These are phyloP conservation scores for Colletotrichum echinochloae DNA, from an alignment of 2,329 filamentous ascomycete species.

Conservation along the genomic window DNA sequence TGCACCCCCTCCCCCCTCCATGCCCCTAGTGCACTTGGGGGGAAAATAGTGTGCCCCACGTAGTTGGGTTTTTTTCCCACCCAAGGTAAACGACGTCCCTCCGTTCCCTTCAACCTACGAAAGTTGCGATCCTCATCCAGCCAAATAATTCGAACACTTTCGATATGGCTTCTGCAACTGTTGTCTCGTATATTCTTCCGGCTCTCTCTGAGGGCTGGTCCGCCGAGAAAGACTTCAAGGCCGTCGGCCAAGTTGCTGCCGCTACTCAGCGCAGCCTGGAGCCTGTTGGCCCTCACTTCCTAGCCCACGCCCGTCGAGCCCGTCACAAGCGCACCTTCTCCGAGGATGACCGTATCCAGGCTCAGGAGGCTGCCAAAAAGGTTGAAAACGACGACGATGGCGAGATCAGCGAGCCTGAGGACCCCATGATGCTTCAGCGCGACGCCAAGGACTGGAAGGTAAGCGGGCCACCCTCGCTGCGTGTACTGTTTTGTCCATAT, in stretches of 20 bases:
- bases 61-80: constrained; percentile 18
- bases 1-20: neutral
- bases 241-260: constrained; percentile 79
- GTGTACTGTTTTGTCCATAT: neutral
- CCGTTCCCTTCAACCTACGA: neutral
- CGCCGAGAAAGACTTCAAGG: constrained; percentile 92
- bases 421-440: constrained; percentile 88
- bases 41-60: constrained; percentile 26
- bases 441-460: constrained; percentile 99
- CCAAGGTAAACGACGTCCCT: neutral
- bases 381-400: constrained; percentile 90
- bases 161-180: constrained; percentile 72
- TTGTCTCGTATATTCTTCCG: constrained; percentile 76
- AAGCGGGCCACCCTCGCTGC: constrained; percentile 44
- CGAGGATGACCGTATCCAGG: constrained; percentile 97
- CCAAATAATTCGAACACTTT: constrained; percentile 43
- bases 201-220: constrained; percentile 84
- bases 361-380: constrained; percentile 94
- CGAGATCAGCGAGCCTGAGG: constrained; percentile 94
- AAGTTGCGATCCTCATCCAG: constrained; percentile 14
- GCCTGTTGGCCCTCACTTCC: constrained; percentile 96
- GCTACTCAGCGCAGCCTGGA: constrained; percentile 90
- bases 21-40: neutral
- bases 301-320: constrained; percentile 94
- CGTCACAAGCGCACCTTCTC: constrained; percentile 98